Conservation (phyloP, 2,329 filamentous ascomycete species). For the Pochonia chlamydosporia region DNA sequence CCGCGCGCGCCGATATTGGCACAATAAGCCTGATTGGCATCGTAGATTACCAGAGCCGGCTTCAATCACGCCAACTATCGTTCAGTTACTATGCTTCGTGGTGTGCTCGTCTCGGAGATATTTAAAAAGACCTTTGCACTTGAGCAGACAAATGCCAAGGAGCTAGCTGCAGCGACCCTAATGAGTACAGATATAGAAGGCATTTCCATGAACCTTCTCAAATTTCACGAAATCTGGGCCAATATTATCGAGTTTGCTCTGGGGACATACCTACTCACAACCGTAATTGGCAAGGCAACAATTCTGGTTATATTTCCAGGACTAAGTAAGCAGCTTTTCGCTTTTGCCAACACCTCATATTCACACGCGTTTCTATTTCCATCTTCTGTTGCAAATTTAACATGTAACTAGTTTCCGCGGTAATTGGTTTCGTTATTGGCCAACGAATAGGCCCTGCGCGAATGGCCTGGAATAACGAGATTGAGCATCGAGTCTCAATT, state of each 20-base stretch:
- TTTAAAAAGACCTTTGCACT: conserved; percentile 38
- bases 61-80: conserved; percentile 27
- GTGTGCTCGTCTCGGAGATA: conserved; percentile 34
- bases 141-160: conserved; percentile 20
- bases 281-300: conserved; percentile 4
- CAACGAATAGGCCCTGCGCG: conserved; percentile 34
- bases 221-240: conserved; percentile 28
- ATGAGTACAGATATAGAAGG: conserved; percentile 40
- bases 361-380: too few species aligned
- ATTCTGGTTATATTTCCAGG: conserved; percentile 57
- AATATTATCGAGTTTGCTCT: conserved; percentile 17
- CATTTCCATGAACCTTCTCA: conserved; percentile 17
- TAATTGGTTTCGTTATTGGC: conserved; percentile 34
- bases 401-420: conserved; percentile 30
- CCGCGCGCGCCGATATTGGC: conserved; percentile 17
- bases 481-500: conserved; percentile 23
- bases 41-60: conserved; percentile 9
- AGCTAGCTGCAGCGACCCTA: conserved; percentile 32
- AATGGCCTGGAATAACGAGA: conserved; percentile 23
- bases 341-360: too few species aligned
- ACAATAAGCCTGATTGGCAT: too few species aligned
- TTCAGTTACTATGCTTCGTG: conserved; percentile 24
- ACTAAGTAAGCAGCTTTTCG: too few species aligned
- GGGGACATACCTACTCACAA: conserved; percentile 9
- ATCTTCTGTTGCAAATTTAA: too few species aligned